Conservation (phyloP, 2,329 filamentous ascomycete genomes). For the Colletotrichum siamense region DNA sequence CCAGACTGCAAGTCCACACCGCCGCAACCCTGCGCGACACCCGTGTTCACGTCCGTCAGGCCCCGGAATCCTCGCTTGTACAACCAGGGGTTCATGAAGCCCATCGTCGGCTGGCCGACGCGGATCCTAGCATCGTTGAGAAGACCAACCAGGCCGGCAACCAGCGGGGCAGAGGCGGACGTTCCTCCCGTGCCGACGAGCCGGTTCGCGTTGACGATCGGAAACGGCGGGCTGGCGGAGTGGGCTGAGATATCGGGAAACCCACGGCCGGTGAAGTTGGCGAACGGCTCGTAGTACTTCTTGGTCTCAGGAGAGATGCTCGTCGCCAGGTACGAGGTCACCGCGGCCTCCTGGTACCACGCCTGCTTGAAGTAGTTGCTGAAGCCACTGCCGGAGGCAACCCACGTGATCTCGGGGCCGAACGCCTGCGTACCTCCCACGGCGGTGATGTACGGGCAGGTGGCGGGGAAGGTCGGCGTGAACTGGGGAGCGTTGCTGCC, state of each 20-base stretch:
- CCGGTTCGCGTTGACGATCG: slow-evolving; percentile 32
- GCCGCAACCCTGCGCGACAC: slow-evolving; percentile 27
- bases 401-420: slow-evolving; percentile 57
- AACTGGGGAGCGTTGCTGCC: slow-evolving; percentile 36
- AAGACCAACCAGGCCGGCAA: slow-evolving; percentile 67
- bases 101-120: slow-evolving; percentile 56
- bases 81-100: slow-evolving; percentile 68
- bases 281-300: slow-evolving; percentile 53
- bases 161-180: slow-evolving; percentile 65
- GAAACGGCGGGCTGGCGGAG: slow-evolving; percentile 29
- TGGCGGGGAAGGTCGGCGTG: slow-evolving; percentile 28
- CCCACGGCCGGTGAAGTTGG: slow-evolving; percentile 55
- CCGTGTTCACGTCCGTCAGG: slow-evolving; percentile 39
- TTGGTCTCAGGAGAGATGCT: slow-evolving; percentile 38
- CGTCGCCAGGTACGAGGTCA: slow-evolving; percentile 44
- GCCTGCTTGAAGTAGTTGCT: slow-evolving; percentile 51
- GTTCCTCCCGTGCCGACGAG: slow-evolving; percentile 30
- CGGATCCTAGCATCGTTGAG: slow-evolving; percentile 68
- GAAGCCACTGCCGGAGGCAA: slow-evolving; percentile 59
- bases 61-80: slow-evolving; percentile 43
- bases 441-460: slow-evolving; percentile 61
- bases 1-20: slow-evolving; percentile 29
- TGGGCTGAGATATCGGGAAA: slow-evolving; percentile 70
- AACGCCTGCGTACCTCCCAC: slow-evolving; percentile 59
- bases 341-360: slow-evolving; percentile 50